Percentiles rank a stretch among this genome's conserved stretches.
Evolutionary conservation across 2,329 filamentous ascomycete genomes (phyloP).

Genomic region (Cladophialophora chaetospira): DNA sequence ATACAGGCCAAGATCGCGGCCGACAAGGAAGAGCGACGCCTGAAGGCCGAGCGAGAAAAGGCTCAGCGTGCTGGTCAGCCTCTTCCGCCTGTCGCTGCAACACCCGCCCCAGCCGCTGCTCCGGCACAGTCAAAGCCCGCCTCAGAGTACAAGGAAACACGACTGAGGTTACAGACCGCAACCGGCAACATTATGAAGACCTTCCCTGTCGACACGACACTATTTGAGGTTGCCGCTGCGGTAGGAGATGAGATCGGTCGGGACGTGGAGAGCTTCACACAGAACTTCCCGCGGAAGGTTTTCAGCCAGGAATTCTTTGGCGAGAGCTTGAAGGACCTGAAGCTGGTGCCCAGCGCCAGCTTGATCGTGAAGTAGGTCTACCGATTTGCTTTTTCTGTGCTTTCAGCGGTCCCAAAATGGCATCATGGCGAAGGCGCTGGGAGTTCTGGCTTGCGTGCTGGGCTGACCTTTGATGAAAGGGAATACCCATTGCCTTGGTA

Average conservation of each 20-base stretch:
- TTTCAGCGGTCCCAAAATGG: neutral
- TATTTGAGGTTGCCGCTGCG: slow-evolving; percentile 86
- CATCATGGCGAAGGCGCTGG: slow-evolving; percentile 20
- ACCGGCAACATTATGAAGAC: slow-evolving; percentile 82
- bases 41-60: slow-evolving; percentile 83
- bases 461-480: slow-evolving; percentile 30
- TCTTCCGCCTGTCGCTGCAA: slow-evolving; percentile 40
- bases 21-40: slow-evolving; percentile 84
- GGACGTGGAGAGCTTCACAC: slow-evolving; percentile 74
- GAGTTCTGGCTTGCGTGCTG: slow-evolving; percentile 1
- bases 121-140: slow-evolving; percentile 62
- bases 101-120: slow-evolving; percentile 49
- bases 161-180: slow-evolving; percentile 77
- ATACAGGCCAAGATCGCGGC: slow-evolving; percentile 93
- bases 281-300: slow-evolving; percentile 83
- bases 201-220: slow-evolving; percentile 81
- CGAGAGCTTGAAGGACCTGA: slow-evolving; percentile 89
- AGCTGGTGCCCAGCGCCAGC: slow-evolving; percentile 85
- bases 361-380: slow-evolving; percentile 64
- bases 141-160: slow-evolving; percentile 74
- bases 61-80: slow-evolving; percentile 78
- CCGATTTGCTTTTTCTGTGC: slow-evolving; percentile 5
- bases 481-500: slow-evolving; percentile 33
- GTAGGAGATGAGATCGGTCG: slow-evolving; percentile 70
- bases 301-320: slow-evolving; percentile 78